phyloP scores from a whole-genome alignment of 108 stramenopile species.

The Cyclostephanos invisitatus region DNA sequence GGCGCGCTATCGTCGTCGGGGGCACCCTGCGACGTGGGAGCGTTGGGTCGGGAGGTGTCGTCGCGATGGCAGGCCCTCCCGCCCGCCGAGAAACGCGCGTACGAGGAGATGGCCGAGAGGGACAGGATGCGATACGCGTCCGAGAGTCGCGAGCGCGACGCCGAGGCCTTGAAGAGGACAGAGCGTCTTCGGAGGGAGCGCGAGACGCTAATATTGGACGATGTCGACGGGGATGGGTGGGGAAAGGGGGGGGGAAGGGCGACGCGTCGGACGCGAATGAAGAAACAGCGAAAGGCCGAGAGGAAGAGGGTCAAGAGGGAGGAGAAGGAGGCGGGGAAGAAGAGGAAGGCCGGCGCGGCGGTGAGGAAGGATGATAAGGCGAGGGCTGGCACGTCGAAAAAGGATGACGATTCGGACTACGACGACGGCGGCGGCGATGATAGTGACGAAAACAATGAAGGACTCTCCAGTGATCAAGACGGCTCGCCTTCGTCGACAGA shows the following conservation, averaged over 20 bases:
- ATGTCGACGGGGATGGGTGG: slow-evolving; percentile 36
- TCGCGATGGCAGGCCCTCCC: slow-evolving; percentile 63
- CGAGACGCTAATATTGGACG: slow-evolving; percentile 52
- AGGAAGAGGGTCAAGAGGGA: slow-evolving; percentile 39
- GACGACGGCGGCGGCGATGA: slow-evolving; percentile 21
- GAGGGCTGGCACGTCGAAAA: slow-evolving; percentile 31
- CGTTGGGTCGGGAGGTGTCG: slow-evolving; percentile 58
- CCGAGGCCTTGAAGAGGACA: slow-evolving; percentile 45
- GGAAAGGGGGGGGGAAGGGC: slow-evolving; percentile 37
- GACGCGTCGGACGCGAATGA: slow-evolving; percentile 32
- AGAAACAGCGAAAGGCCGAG: slow-evolving; percentile 31
- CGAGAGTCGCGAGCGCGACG: slow-evolving; percentile 81
- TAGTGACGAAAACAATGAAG: slow-evolving; percentile 30
- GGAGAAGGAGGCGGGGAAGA: slow-evolving; percentile 39
- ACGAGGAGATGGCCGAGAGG: slow-evolving; percentile 59
- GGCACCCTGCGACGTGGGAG: slow-evolving; percentile 60
- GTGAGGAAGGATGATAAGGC: slow-evolving; percentile 50
- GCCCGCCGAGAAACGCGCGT: slow-evolving; percentile 39
- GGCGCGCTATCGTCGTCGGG: slow-evolving; percentile 49
- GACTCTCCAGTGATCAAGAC: slow-evolving; percentile 12
- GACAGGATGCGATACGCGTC: slow-evolving; percentile 60
- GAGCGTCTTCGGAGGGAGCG: slow-evolving; percentile 18
- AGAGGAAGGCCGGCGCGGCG: slow-evolving; percentile 15
- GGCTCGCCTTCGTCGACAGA: slow-evolving; percentile 20
- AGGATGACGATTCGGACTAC: slow-evolving; percentile 50